Conservation (phyloP, 306 rosid species). For the Quercus mongolica region DNA sequence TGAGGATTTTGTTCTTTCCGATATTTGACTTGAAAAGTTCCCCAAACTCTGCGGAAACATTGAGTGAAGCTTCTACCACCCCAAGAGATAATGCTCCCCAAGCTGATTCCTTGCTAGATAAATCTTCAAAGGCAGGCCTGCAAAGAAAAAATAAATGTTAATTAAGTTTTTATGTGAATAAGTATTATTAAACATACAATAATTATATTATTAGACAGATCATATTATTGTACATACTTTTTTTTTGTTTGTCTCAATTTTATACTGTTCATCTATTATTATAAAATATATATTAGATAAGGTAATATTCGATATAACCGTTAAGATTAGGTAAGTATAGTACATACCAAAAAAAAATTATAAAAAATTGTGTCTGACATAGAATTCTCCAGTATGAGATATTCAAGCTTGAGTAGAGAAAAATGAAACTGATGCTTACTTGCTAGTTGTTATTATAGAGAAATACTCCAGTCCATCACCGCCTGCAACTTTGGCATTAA, state of each 20-base stretch:
- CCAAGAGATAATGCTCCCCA: slow-evolving; percentile 43
- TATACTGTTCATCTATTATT: too few species aligned
- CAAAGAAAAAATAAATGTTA: neutral
- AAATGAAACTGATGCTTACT: slow-evolving; percentile 27
- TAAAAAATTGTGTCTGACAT: too few species aligned
- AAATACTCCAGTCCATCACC: slow-evolving; percentile 44
- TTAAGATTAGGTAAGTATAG: too few species aligned
- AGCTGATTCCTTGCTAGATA: slow-evolving; percentile 38
- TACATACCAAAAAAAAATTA: too few species aligned
- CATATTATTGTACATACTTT: too few species aligned
- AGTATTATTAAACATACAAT: too few species aligned
- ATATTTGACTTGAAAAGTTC: slow-evolving; percentile 37
- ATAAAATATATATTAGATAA: too few species aligned
- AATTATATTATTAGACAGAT: too few species aligned
- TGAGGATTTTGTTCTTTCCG: neutral
- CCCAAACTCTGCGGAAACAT: slow-evolving; percentile 39
- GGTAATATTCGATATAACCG: too few species aligned
- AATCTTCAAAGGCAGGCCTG: slow-evolving; percentile 53
- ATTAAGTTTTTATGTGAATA: neutral
- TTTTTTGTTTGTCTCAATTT: too few species aligned
- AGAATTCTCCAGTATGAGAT: too few species aligned
- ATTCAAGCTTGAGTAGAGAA: neutral
- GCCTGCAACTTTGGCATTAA: slow-evolving; percentile 46
- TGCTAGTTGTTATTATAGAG: slow-evolving; percentile 31
- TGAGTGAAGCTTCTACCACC: slow-evolving; percentile 36